Evolutionary conservation across 345 rosid species (phyloP), one percentile per base, ranked within the genome.

Genomic region (Dimocarpus longan): DNA sequence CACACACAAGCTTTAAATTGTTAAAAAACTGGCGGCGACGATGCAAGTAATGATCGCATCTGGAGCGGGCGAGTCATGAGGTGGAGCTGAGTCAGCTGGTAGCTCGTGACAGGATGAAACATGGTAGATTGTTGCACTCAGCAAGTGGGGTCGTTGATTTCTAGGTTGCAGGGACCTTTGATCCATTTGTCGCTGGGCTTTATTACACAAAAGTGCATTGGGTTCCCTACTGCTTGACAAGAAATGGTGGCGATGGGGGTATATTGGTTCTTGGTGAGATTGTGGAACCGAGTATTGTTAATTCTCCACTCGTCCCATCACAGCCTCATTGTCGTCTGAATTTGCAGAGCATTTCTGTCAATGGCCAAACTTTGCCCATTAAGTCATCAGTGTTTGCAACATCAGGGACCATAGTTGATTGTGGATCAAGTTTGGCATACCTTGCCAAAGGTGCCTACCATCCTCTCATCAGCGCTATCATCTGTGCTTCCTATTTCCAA

Each of bases 281-380:
- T 79, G 81, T 94, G 78, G 95, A 88, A 79, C 99, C 99, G 24
- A 89, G 88, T 86, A 91, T 93, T 21, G 92, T 93, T 82, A 93
- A 91, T 81, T 91, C 95, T 75, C 97, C 99, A 0, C 93, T 97
- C 6, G 91, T 93, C 75, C 90, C 91, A n/a, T 89, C 95, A 76
- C 98, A 91, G 99, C 88, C 98, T 69, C 99, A 94, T 90, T 97
- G 94, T 88, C 94, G 94, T 83, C 89, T 97, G 87, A 86, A 97
- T 74, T 90, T 97, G 59, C 88, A 83, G 85, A 94, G 98, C 86
- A 93, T 97, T 77, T 89, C 97, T 6, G 97, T 97, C 32, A 87
- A 80, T 64, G 93, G 98, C 9, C 92, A 88, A 83, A 77, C 74
- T 68, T 81, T 97, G 59, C 78, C 92, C 1, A 89, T 97, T 72